Conservation (phyloP, 2,329 filamentous ascomycete genomes). For the Colletotrichum tofieldiae region DNA sequence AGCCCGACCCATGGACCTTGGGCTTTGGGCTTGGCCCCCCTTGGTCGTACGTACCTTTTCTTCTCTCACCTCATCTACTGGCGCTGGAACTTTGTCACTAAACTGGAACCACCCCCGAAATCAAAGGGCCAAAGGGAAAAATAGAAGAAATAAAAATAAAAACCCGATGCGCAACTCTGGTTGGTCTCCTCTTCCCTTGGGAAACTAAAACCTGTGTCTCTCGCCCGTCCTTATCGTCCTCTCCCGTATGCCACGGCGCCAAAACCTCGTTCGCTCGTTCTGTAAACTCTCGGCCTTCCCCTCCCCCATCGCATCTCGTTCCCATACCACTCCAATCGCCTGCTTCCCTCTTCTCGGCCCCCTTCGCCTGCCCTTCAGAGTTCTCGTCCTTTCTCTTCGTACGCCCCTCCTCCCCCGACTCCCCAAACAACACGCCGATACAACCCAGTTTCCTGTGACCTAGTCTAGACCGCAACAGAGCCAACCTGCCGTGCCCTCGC, state of each 20-base stretch:
- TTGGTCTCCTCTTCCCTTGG: conserved; percentile 48
- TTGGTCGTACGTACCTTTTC: background rate
- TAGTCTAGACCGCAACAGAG: background rate
- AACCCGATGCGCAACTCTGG: conserved; percentile 33
- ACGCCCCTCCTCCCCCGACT: conserved; percentile 18
- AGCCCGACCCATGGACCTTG: background rate
- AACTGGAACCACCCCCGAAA: conserved; percentile 33
- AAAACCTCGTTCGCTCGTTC: conserved; percentile 16
- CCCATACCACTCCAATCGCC: conserved; percentile 5
- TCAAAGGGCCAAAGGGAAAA: background rate
- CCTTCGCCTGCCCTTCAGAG: conserved; percentile 11
- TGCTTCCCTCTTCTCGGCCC: background rate
- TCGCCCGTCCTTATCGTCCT: conserved; percentile 17
- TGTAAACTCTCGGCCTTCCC: conserved; percentile 28
- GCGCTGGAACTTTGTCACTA: conserved; percentile 27
- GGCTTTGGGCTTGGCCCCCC: background rate
- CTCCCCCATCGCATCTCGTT: conserved; percentile 12
- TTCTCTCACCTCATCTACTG: background rate
- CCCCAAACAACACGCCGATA: conserved; percentile 9
- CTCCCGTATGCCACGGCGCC: conserved; percentile 17
- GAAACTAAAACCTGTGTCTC: conserved; percentile 51
- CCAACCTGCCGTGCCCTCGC: conserved; percentile 1
- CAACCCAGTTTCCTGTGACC: conserved; percentile 7
- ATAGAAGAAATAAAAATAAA: too few species aligned
- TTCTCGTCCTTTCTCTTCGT: conserved; percentile 6